Evolutionary conservation across 495 filamentous ascomycete genomes (phyloP), one percentile per base, ranked within the genome.

Genomic region (Hyaloscypha hepaticicola): DNA sequence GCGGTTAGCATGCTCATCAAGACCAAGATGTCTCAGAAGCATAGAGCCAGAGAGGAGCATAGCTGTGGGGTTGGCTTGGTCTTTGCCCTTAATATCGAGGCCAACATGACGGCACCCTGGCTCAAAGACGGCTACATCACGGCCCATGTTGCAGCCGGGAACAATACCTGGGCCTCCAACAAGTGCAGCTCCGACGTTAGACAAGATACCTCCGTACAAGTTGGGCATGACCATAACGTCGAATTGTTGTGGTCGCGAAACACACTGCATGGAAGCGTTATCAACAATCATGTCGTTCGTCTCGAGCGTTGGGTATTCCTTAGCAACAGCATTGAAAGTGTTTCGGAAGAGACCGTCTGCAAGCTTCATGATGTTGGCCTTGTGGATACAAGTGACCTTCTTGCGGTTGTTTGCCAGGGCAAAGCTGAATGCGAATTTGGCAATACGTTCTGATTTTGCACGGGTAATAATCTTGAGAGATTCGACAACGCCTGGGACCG

Each of bases 181-280:
- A n/a, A 99, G 89, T 63, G 95, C 95, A 72, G 95, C 95, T 72
- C 92, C 96, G 71, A 99, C 94, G 84, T 99, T 99, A 78, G 96
- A 98, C 64, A 99, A 82, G 72, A 99, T 99, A 69, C 96, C 96
- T 77, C 95, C 95, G 82, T 99, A 99, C 74, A 99, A 81, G 81
- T 99, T 99, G 63, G 95, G 95, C 95, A 99, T 99, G 75, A 99
- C 95, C 91, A 99, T 91, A 68, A 99, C 95, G 77, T 98, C 96
- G 73, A 98, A 98, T 79, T 99, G 95, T 82, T 99, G 95, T 64
- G 95, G 95, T 60, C 85, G 82, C 58, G 91, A 93, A 61, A 98
- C 95, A 78, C 91, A 93, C 80, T 99, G 96, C 95, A 99, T 98
- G 69, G 91, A 96, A 66, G 95, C 96, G 78, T 99, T 99, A 79